phyloP scores from a whole-genome alignment of 2,329 filamentous ascomycete genomes.

The Huntiella moniliformis region DNA sequence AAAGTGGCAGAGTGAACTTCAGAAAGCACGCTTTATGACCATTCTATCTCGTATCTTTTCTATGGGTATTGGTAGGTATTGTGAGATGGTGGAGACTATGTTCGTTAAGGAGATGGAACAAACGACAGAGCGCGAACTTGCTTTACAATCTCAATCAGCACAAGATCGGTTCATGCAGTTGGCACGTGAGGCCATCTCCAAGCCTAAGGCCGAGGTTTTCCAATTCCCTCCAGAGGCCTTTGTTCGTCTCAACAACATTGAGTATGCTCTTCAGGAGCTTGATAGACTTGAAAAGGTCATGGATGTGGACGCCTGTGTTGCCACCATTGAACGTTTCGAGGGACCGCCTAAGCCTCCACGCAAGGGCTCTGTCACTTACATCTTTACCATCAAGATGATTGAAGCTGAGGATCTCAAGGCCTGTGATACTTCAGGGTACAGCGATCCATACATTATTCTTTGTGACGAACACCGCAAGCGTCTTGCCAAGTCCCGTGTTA shows the following conservation, averaged over 20 bases:
- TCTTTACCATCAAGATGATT: slow-evolving; percentile 97
- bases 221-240: slow-evolving; percentile 93
- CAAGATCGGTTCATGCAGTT: slow-evolving; percentile 88
- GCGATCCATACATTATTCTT: slow-evolving; percentile 91
- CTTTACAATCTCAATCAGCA: slow-evolving; percentile 55
- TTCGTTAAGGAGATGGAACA: slow-evolving; percentile 90
- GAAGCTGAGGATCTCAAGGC: slow-evolving; percentile 95
- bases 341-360: slow-evolving; percentile 45
- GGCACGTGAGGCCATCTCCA: slow-evolving; percentile 84
- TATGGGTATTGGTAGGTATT: slow-evolving; percentile 68
- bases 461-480: slow-evolving; percentile 97
- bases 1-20: slow-evolving; percentile 82
- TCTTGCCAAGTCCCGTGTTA: slow-evolving; percentile 80
- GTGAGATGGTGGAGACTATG: slow-evolving; percentile 68
- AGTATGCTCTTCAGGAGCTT: slow-evolving; percentile 80
- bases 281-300: slow-evolving; percentile 79
- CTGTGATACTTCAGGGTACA: slow-evolving; percentile 86
- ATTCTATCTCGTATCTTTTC: slow-evolving; percentile 71
- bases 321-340: slow-evolving; percentile 55
- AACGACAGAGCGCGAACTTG: slow-evolving; percentile 70
- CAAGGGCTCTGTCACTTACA: slow-evolving; percentile 66
- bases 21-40: slow-evolving; percentile 96
- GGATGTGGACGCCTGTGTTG: slow-evolving; percentile 79
- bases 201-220: slow-evolving; percentile 88
- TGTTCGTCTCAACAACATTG: slow-evolving; percentile 94